A percentile compares a stretch with the other conserved stretches of the same genome.
These are phyloP conservation scores for Yarrowia sp. DNA, from an alignment of 805 yeast species.

Conservation along the genomic window DNA sequence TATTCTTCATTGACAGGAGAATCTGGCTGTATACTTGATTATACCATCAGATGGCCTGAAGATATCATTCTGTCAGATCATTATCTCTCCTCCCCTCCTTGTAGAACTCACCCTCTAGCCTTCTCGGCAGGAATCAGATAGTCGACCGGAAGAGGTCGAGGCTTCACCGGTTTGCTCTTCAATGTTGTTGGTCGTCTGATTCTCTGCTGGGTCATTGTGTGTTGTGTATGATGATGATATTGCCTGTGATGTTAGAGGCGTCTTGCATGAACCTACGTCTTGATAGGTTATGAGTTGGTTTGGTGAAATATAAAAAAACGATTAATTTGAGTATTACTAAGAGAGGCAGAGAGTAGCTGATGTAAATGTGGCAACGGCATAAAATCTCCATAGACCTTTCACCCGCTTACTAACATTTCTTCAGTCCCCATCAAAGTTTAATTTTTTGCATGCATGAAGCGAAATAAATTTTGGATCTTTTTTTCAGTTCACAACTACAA, in stretches of 20 bases:
- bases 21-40: too few relatives aligned
- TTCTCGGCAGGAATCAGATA: constrained; percentile 4
- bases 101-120: constrained; percentile 12
- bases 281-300: constrained; percentile 3
- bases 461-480: constrained; percentile 22
- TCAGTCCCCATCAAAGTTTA: neutral
- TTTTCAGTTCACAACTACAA: neutral
- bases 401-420: too few relatives aligned
- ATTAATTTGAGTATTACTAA: too few relatives aligned
- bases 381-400: too few relatives aligned
- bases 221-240: neutral
- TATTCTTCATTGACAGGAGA: too few relatives aligned
- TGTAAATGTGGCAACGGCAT: too few relatives aligned
- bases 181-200: constrained; percentile 2
- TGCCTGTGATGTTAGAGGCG: neutral
- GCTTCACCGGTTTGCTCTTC: neutral
- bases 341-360: too few relatives aligned
- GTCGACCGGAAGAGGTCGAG: neutral
- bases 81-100: neutral
- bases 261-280: neutral
- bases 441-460: constrained; percentile 13
- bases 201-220: neutral
- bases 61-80: too few relatives aligned
- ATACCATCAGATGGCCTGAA: too few relatives aligned
- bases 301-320: too few relatives aligned